phyloP scores from a whole-genome alignment of 2,329 filamentous ascomycete genomes.

The Cadophora malorum region DNA sequence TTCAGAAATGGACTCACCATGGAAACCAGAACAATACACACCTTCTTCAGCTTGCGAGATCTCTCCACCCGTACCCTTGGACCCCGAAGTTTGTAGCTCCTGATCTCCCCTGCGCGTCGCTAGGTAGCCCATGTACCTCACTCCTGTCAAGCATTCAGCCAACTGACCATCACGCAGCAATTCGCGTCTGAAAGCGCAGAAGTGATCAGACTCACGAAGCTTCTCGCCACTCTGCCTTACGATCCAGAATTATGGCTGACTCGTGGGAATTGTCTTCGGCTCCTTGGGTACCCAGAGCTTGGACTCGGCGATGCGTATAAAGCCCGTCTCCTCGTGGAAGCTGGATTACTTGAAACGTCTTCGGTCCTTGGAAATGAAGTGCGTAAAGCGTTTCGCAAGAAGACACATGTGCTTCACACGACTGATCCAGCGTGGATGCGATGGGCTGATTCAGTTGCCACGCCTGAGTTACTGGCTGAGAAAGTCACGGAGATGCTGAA shows the following conservation, averaged over 20 bases:
- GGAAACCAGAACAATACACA: constrained; percentile 34
- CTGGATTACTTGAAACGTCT: constrained; percentile 31
- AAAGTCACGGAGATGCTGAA: constrained; percentile 35
- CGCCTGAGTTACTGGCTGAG: constrained; percentile 34
- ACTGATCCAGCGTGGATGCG: constrained; percentile 37
- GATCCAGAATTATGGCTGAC: constrained; percentile 42
- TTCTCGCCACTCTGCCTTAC: constrained; percentile 35
- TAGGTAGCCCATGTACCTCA: constrained; percentile 20
- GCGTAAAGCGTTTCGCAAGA: constrained; percentile 39
- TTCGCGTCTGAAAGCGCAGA: constrained; percentile 34
- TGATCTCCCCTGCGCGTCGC: constrained; percentile 14
- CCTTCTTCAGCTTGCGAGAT: constrained; percentile 39
- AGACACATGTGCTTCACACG: constrained; percentile 38
- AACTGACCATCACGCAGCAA: constrained; percentile 32
- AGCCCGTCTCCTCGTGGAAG: constrained; percentile 43
- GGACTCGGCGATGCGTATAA: constrained; percentile 45
- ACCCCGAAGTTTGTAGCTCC: constrained; percentile 37
- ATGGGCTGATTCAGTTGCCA: constrained; percentile 35
- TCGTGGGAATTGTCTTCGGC: constrained; percentile 38
- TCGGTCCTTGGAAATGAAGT: constrained; percentile 40
- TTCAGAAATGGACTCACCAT: constrained; percentile 34
- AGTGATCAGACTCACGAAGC: constrained; percentile 34
- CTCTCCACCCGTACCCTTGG: constrained; percentile 32
- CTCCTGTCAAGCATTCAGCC: constrained; percentile 14
- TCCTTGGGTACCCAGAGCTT: constrained; percentile 44